Conservation (phyloP, 2,329 filamentous ascomycete genomes). For the Aspergillus texensis region DNA sequence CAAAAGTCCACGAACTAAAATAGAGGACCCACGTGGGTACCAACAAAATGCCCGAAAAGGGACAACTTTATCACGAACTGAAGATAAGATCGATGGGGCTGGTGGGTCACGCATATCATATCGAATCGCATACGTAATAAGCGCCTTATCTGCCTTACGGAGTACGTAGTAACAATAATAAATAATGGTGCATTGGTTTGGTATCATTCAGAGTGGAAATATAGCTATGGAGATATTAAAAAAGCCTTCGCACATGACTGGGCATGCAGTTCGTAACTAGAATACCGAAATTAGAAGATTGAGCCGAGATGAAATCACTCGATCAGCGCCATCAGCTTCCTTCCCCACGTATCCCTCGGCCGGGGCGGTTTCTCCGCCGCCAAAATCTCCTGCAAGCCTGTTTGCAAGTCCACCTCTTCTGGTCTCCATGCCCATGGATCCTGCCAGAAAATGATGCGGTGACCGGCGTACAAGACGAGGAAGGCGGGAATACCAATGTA, state of each 20-base stretch:
- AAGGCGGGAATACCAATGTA: constrained; percentile 70
- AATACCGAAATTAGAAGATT: background rate
- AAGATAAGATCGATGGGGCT: background rate
- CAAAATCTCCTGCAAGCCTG: constrained; percentile 56
- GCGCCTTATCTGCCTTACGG: background rate
- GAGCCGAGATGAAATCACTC: constrained; percentile 22
- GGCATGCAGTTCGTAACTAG: background rate
- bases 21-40: background rate
- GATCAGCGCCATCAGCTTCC: constrained; percentile 32
- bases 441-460: constrained; percentile 49
- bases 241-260: background rate
- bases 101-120: background rate
- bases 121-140: background rate
- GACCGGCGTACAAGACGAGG: constrained; percentile 56
- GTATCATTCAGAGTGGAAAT: background rate
- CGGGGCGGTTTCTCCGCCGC: constrained; percentile 44
- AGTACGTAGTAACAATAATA: background rate
- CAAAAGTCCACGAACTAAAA: background rate
- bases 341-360: constrained; percentile 36
- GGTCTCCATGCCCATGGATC: constrained; percentile 57
- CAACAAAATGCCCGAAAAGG: background rate
- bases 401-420: constrained; percentile 56
- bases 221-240: background rate
- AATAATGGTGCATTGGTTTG: background rate
- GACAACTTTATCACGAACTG: background rate